Evolutionary conservation across 2,329 filamentous ascomycete species (phyloP).

Genomic region (Tolypocladium nubicola): DNA sequence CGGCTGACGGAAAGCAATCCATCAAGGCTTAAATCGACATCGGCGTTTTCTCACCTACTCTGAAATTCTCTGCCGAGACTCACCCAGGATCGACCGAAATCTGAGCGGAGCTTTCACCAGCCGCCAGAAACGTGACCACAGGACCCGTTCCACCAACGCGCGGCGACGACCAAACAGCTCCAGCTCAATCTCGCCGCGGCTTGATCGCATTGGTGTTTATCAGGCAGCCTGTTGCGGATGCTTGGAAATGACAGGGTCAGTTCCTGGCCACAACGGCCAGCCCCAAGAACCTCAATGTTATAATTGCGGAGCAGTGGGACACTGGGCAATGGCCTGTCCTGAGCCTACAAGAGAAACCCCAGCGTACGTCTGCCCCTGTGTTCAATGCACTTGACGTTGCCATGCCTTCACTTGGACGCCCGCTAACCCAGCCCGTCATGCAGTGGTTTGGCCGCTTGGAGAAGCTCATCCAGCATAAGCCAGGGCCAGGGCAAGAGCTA

Average conservation of each 20-base stretch:
- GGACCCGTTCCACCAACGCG: neutral
- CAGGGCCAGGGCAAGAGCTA: slow-evolving; percentile 17
- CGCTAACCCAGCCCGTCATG: slow-evolving; percentile 4
- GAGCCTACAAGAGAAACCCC: slow-evolving; percentile 36
- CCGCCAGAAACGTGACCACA: neutral
- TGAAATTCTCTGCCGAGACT: neutral
- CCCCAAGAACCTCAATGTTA: slow-evolving; percentile 35
- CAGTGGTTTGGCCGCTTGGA: slow-evolving; percentile 26
- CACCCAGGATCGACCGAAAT: neutral
- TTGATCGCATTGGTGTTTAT: neutral
- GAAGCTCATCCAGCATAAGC: slow-evolving; percentile 16
- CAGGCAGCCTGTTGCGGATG: neutral
- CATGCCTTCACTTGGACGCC: neutral
- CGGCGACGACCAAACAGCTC: neutral
- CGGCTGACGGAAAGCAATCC: neutral
- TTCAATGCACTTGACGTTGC: neutral
- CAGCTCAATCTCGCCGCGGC: neutral
- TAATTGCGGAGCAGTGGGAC: slow-evolving; percentile 40
- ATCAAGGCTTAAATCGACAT: neutral
- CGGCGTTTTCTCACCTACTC: neutral
- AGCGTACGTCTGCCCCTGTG: slow-evolving; percentile 24
- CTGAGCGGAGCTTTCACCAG: neutral
- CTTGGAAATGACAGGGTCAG: slow-evolving; percentile 18
- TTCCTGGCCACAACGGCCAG: slow-evolving; percentile 16
- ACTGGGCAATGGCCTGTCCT: slow-evolving; percentile 43